Evolutionary conservation across 2,329 filamentous ascomycete genomes (phyloP).

Genomic region (Didymella keratinophila): DNA sequence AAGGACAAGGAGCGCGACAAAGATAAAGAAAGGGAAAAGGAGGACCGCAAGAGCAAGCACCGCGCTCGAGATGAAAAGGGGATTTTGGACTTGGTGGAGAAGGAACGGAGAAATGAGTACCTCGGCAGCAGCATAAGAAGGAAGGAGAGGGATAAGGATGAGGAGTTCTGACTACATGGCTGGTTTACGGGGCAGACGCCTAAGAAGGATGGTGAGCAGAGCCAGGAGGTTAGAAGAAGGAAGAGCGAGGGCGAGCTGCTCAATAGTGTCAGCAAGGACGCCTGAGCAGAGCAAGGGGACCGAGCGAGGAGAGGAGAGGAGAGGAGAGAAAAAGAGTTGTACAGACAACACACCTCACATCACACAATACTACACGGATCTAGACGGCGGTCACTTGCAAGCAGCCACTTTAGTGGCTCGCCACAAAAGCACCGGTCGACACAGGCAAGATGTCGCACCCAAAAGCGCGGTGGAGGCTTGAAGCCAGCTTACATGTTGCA

Average conservation of each 20-base stretch:
- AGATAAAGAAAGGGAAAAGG: constrained; percentile 28
- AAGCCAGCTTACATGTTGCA: too few species aligned
- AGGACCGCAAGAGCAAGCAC: constrained; percentile 10
- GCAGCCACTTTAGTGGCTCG: too few species aligned
- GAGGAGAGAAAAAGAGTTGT: too few species aligned
- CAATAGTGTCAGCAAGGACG: constrained; percentile 2
- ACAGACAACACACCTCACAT: background rate
- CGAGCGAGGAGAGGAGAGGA: too few species aligned
- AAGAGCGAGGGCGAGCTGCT: constrained; percentile 45
- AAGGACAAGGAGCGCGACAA: constrained; percentile 25
- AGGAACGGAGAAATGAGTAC: constrained; percentile 16
- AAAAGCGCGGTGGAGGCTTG: too few species aligned
- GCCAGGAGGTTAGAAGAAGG: constrained; percentile 37
- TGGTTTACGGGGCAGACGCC: constrained; percentile 39
- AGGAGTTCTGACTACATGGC: constrained; percentile 49
- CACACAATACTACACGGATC: too few species aligned
- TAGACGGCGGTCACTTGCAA: too few species aligned
- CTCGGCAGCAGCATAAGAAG: constrained; percentile 23
- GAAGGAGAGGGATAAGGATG: constrained; percentile 30
- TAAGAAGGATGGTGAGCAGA: constrained; percentile 3
- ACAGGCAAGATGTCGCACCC: too few species aligned
- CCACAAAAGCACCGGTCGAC: too few species aligned
- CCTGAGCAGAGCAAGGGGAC: too few species aligned
- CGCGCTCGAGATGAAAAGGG: constrained; percentile 21
- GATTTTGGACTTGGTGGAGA: constrained; percentile 18